Conservation (phyloP, 257 asterid species). For the Voacanga thouarsii region DNA sequence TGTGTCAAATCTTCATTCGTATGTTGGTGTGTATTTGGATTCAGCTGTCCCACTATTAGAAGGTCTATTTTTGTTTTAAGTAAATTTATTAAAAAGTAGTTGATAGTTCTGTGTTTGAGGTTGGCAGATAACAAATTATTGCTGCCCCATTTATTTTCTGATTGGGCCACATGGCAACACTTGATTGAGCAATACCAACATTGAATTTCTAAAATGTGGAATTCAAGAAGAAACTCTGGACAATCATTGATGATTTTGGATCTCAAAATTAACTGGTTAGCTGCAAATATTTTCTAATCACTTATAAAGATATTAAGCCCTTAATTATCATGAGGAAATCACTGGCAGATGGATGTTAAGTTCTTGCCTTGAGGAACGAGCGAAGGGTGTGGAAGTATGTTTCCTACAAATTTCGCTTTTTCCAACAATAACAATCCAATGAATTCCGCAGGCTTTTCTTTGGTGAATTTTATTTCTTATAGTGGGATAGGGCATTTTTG, state of each 20-base stretch:
- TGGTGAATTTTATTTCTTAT: neutral
- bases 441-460: neutral
- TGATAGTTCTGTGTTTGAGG: neutral
- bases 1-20: too few species aligned
- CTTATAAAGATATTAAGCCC: neutral
- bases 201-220: neutral
- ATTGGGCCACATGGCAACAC: neutral
- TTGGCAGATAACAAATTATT: neutral
- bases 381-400: neutral
- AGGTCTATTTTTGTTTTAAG: too few species aligned
- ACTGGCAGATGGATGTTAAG: neutral
- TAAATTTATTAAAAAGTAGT: too few species aligned
- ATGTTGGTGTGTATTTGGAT: too few species aligned
- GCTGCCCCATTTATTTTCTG: neutral
- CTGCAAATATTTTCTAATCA: neutral
- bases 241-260: neutral
- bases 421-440: neutral
- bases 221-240: neutral
- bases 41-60: too few species aligned
- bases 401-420: neutral
- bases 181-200: neutral
- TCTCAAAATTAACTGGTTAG: neutral
- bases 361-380: neutral
- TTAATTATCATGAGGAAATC: neutral
- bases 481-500: too few species aligned